Conservation (phyloP, 192 early-diverging fungal species). For the Coemansia sp. region DNA sequence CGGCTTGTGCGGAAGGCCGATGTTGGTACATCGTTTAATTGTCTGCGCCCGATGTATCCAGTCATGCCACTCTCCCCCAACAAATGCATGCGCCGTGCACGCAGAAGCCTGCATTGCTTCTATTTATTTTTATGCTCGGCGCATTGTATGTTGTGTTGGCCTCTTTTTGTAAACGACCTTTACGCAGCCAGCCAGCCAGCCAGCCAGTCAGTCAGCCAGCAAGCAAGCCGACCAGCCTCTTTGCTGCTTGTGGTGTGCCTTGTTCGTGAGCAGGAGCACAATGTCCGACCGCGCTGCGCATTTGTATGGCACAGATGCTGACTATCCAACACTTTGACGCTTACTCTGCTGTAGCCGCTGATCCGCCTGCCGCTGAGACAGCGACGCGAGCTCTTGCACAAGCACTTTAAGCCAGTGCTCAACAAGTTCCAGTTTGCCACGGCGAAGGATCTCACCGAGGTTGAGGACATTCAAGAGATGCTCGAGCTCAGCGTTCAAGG, state of each 20-base stretch:
- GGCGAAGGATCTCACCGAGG: conserved; percentile 75
- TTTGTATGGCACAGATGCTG: not conserved
- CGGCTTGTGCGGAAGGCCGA: not conserved
- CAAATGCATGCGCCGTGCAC: conserved; percentile 7
- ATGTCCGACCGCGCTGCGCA: not conserved
- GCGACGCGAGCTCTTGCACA: conserved; percentile 74
- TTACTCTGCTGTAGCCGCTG: conserved; percentile 59
- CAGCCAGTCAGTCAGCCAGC: no score
- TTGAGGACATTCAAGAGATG: conserved; percentile 96
- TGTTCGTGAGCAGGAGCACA: not conserved
- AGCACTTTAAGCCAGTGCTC: conserved; percentile 74
- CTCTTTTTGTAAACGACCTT: not conserved
- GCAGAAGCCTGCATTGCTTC: conserved; percentile 1
- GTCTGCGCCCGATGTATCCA: no score
- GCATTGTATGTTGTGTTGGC: not conserved
- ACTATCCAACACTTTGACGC: not conserved
- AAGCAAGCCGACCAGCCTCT: no score
- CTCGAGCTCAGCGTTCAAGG: conserved; percentile 50
- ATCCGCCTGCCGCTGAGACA: conserved; percentile 73
- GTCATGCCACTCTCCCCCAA: conserved; percentile 3
- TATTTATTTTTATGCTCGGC: not conserved
- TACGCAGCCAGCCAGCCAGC: no score
- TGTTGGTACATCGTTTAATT: not conserved
- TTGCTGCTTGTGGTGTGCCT: not conserved
- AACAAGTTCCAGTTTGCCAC: conserved; percentile 92